phyloP scores from a whole-genome alignment of 768 basidiomycete genomes.

The Suillus ampliporus region DNA sequence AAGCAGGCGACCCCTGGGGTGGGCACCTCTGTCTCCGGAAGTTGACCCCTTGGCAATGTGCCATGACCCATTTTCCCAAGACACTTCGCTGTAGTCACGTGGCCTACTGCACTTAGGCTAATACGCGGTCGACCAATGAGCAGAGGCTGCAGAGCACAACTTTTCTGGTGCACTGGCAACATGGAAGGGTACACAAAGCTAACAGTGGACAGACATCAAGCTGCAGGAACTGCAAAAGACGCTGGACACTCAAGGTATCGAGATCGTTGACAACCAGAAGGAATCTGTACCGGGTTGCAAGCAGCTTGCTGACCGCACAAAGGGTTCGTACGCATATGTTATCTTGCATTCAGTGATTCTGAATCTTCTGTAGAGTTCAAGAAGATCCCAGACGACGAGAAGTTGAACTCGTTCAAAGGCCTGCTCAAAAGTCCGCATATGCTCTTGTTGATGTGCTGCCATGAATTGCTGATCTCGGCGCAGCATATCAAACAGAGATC shows the following conservation, averaged over 20 bases:
- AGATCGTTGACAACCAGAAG: slow-evolving; percentile 98
- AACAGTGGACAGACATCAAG: slow-evolving; percentile 68
- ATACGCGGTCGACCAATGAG: slow-evolving; percentile 25
- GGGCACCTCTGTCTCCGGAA: no score
- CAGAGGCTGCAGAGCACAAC: slow-evolving; percentile 70
- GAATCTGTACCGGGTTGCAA: slow-evolving; percentile 95
- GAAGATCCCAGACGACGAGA: slow-evolving; percentile 90
- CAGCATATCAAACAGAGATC: slow-evolving; percentile 96
- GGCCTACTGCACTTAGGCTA: not conserved
- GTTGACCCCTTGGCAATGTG: no score
- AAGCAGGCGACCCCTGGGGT: no score
- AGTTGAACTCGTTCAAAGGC: slow-evolving; percentile 85
- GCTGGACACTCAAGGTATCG: slow-evolving; percentile 90
- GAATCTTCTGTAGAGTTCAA: slow-evolving; percentile 77
- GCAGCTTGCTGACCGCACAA: slow-evolving; percentile 92
- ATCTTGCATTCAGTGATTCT: not conserved
- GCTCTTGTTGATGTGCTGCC: slow-evolving; percentile 5
- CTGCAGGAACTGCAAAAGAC: slow-evolving; percentile 91
- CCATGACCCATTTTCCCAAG: no score
- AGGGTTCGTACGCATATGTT: slow-evolving; percentile 60
- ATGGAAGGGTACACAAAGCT: slow-evolving; percentile 78
- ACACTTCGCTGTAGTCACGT: no score
- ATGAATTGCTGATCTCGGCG: not conserved
- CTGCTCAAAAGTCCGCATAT: slow-evolving; percentile 75
- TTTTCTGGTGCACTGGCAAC: slow-evolving; percentile 92